Percentiles rank a stretch among this genome's conserved stretches.
These are phyloP conservation scores for Sanchytrium tribonematis DNA, from an alignment of 371 early-diverging fungal genomes.

Conservation along the genomic window DNA sequence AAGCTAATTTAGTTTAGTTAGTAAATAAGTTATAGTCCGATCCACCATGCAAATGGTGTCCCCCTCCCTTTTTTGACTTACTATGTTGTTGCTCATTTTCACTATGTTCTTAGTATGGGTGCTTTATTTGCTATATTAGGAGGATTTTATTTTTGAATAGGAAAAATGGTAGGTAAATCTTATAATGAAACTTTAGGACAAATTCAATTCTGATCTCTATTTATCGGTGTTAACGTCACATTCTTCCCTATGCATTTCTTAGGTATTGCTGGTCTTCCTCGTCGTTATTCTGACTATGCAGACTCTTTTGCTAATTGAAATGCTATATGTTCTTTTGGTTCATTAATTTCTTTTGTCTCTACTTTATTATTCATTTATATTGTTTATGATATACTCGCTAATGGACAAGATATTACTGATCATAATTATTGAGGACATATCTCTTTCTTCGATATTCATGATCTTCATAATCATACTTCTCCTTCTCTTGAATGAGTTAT, in stretches of 20 bases:
- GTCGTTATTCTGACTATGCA: slow-evolving; percentile 17
- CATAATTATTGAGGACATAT: not conserved
- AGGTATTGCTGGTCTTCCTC: slow-evolving; percentile 20
- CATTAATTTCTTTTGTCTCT: slow-evolving; percentile 25
- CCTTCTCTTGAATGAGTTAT: not conserved
- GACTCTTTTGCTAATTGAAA: slow-evolving; percentile 28
- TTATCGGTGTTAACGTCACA: slow-evolving; percentile 16
- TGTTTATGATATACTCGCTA: not conserved
- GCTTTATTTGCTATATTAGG: slow-evolving; percentile 28
- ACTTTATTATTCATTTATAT: slow-evolving; percentile 25
- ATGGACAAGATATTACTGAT: not conserved
- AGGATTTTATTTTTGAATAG: slow-evolving; percentile 27
- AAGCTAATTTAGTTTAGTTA: not conserved
- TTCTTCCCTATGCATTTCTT: slow-evolving; percentile 21
- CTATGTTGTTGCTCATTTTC: slow-evolving; percentile 19
- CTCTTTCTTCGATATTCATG: not conserved
- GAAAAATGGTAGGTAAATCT: slow-evolving; percentile 25
- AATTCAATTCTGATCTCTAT: slow-evolving; percentile 18
- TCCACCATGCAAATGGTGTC: not conserved
- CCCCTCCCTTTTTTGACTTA: slow-evolving; percentile 6
- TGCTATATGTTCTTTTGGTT: slow-evolving; percentile 23
- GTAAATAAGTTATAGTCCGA: slow-evolving; percentile 1
- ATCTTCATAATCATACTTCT: not conserved
- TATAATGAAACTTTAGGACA: slow-evolving; percentile 25
- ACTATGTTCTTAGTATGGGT: slow-evolving; percentile 30